phyloP scores from a whole-genome alignment of 805 yeast species.

The Spathaspora boniae region DNA sequence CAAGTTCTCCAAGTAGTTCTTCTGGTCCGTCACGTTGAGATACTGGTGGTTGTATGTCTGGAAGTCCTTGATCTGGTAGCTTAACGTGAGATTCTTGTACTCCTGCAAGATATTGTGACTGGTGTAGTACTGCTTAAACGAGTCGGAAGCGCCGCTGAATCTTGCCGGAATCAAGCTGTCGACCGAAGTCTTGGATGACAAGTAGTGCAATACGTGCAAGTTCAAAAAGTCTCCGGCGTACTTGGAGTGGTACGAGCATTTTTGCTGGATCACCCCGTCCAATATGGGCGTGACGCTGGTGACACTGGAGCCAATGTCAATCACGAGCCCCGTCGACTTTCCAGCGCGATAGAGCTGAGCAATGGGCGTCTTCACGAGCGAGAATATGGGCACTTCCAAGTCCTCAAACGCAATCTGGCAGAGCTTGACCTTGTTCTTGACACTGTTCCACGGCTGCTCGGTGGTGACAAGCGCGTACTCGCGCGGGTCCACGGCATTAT shows the following conservation, averaged over 20 bases:
- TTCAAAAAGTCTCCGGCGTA: slow-evolving; percentile 85
- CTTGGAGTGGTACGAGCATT: slow-evolving; percentile 62
- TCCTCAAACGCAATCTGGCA: slow-evolving; percentile 74
- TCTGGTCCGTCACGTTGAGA: slow-evolving; percentile 10
- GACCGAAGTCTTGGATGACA: slow-evolving; percentile 19
- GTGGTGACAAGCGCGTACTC: slow-evolving; percentile 67
- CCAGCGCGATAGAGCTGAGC: slow-evolving; percentile 79
- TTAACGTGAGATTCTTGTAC: slow-evolving; percentile 31
- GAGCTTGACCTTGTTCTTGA: slow-evolving; percentile 52
- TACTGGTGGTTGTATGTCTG: slow-evolving; percentile 9
- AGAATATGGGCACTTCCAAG: slow-evolving; percentile 71
- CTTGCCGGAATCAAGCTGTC: slow-evolving; percentile 18
- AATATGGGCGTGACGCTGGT: slow-evolving; percentile 72
- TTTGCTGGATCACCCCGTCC: slow-evolving; percentile 68
- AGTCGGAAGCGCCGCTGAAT: slow-evolving; percentile 17
- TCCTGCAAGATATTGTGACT: slow-evolving; percentile 32
- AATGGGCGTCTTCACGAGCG: slow-evolving; percentile 71
- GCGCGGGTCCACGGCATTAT: slow-evolving; percentile 41
- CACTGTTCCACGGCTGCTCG: slow-evolving; percentile 69
- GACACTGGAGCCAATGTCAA: slow-evolving; percentile 73
- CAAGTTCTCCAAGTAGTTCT: slow-evolving; percentile 53
- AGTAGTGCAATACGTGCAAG: slow-evolving; percentile 52
- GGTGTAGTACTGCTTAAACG: slow-evolving; percentile 36
- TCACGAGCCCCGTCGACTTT: slow-evolving; percentile 69
- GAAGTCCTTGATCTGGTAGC: slow-evolving; percentile 21